Evolutionary conservation across 352 stramenopile species (phyloP).

Genomic region (Globisporangium takayamanum): DNA sequence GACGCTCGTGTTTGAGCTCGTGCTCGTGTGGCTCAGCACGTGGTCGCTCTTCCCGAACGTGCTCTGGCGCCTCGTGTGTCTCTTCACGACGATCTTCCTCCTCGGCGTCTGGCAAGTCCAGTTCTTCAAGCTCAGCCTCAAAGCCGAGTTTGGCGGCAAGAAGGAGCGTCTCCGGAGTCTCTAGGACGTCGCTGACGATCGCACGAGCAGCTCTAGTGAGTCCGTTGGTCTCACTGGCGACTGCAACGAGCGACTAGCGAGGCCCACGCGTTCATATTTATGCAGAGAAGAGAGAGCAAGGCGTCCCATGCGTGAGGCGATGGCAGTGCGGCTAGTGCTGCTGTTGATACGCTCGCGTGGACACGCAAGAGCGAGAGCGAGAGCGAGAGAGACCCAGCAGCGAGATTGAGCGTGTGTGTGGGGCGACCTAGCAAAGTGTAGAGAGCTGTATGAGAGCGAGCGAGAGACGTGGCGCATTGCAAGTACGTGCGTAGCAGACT

Average conservation of each 20-base stretch:
- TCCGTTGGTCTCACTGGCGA: background rate
- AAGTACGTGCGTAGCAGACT: slow-evolving; percentile 1
- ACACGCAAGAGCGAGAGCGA: slow-evolving; percentile 1
- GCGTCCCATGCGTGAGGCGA: too few relatives aligned
- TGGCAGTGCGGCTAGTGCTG: too few relatives aligned
- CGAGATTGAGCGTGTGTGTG: background rate
- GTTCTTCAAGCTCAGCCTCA: slow-evolving; percentile 62
- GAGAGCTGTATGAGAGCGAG: slow-evolving; percentile 4
- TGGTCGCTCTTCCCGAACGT: slow-evolving; percentile 76
- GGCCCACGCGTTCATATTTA: background rate
- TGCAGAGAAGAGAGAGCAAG: background rate
- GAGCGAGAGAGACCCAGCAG: slow-evolving; percentile 1
- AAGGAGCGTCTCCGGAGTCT: slow-evolving; percentile 75
- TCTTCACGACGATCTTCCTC: slow-evolving; percentile 43
- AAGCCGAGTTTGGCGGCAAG: slow-evolving; percentile 69
- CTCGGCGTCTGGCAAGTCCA: slow-evolving; percentile 59
- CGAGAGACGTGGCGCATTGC: background rate
- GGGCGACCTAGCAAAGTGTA: too few relatives aligned
- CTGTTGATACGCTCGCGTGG: background rate
- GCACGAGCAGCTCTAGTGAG: background rate
- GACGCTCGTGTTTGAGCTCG: slow-evolving; percentile 42
- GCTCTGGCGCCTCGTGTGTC: slow-evolving; percentile 59
- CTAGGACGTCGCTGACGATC: slow-evolving; percentile 14
- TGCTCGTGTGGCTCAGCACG: slow-evolving; percentile 75
- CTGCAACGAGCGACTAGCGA: background rate